Percentiles rank a stretch among this genome's conserved stretches.
Evolutionary conservation across 2,329 filamentous ascomycete genomes (phyloP).

Genomic region (Periconia macrospinosa): DNA sequence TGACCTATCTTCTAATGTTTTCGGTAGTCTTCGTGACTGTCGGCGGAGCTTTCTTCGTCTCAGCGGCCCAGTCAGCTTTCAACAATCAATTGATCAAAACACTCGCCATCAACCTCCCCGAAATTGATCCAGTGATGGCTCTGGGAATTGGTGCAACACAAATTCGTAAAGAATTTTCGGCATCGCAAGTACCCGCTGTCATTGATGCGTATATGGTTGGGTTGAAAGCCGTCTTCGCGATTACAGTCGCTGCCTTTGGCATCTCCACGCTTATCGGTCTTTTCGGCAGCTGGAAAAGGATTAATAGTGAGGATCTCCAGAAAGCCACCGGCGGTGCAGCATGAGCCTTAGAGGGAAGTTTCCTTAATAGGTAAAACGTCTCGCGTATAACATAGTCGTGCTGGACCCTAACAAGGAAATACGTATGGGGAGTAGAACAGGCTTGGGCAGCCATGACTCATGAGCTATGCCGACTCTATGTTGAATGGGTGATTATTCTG

Average conservation of each 20-base stretch:
- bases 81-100: constrained; percentile 35
- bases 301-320: too few species aligned
- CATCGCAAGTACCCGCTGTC: background rate
- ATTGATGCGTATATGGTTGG: constrained; percentile 14
- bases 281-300: constrained; percentile 7
- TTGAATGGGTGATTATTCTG: too few species aligned
- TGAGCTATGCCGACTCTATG: too few species aligned
- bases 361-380: too few species aligned
- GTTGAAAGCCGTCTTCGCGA: constrained; percentile 17
- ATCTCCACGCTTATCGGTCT: constrained; percentile 26
- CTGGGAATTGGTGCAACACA: constrained; percentile 45
- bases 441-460: too few species aligned
- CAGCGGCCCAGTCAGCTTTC: constrained; percentile 44
- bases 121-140: constrained; percentile 14
- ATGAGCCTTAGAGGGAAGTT: too few species aligned
- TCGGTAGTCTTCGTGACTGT: too few species aligned
- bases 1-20: too few species aligned
- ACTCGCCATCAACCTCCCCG: constrained; percentile 33
- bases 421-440: too few species aligned
- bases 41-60: constrained; percentile 43
- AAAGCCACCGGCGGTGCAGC: too few species aligned
- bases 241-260: constrained; percentile 17
- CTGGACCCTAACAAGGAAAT: too few species aligned
- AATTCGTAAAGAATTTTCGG: constrained; percentile 23
- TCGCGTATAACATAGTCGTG: too few species aligned